Base-by-base conservation (phyloP, 768 basidiomycete genomes). In the Tylopilus subfusipes region DNA sequence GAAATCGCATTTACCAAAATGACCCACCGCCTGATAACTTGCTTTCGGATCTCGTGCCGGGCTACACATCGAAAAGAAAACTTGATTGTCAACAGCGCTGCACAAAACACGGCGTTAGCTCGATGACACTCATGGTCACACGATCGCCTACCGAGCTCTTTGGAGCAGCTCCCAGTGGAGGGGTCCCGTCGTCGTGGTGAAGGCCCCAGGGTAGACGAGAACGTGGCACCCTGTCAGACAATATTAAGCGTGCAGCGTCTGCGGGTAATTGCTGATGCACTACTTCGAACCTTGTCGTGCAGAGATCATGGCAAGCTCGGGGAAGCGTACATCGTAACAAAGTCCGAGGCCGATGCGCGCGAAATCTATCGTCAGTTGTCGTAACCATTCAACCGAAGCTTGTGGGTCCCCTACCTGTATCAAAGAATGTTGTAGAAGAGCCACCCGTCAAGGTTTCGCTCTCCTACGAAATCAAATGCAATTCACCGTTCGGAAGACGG, bases 321-420 rank as follows among this genome's bases (percentile, higher is more conserved):
- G 94, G 78, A 95, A 95, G 34, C 93, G 83, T 24, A 98, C 80
- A 66, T 98, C 96, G 66, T 98, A 98, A 70, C 96, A 99, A 55
- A 99, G 93, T 0, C 94, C 96, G 22, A 98, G 77, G 10, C 96
- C 97, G 58, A 99, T 85, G 50, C 93, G 87, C n/a, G 94, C 97
- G 68, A 97, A 98, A n/a, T 88, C 93, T 94, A 63, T 7, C 36
- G 40, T 31, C 34, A 44, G 14, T 21, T 36, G 31, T 25, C 42
- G 8, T 31, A 24, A 30, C 16, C 36, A 36, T 55, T n/a, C 29
- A 11, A 13, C 11, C 18, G 34, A 30, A 46, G 13, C 2, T 50
- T n/a, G 49, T 9, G 38, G 50, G 18, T 16, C 25, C 59, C 36
- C 66, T 61, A 90, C 93, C 90, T 4, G 97, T 95, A 59, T 96